Percentiles rank a stretch among this genome's conserved stretches.
Conservation (phyloP, 306 rosid species). For the Delonix regia region DNA sequence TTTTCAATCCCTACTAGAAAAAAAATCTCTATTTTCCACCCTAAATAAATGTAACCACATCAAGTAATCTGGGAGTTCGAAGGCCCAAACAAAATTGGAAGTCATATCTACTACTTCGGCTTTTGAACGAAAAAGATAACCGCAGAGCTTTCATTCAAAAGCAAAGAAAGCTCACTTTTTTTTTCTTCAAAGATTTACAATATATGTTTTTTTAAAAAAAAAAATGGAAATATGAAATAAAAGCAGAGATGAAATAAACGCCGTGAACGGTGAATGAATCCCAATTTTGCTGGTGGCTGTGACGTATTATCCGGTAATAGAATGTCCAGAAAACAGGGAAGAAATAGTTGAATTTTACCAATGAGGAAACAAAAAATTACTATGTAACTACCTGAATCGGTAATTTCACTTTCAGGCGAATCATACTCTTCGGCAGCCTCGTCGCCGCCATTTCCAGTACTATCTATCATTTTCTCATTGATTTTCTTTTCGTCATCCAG, state of each 20-base stretch:
- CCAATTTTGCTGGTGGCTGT: background rate
- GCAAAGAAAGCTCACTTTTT: background rate
- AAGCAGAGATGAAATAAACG: background rate
- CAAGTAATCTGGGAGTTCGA: background rate
- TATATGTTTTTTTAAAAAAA: background rate
- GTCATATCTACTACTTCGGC: background rate
- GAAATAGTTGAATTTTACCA: background rate
- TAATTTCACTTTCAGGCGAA: conserved; percentile 74
- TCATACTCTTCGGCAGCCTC: conserved; percentile 63
- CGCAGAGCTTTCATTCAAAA: background rate
- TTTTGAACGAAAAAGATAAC: background rate
- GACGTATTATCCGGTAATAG: background rate
- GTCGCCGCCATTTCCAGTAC: conserved; percentile 38
- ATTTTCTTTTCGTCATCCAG: conserved; percentile 30
- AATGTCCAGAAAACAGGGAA: background rate
- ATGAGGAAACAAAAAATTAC: background rate
- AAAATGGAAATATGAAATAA: background rate
- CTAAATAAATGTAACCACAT: background rate
- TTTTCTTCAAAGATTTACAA: background rate
- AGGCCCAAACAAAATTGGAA: background rate
- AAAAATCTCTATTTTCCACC: background rate
- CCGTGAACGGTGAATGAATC: background rate
- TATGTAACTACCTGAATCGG: conserved; percentile 78
- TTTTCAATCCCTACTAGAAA: background rate
- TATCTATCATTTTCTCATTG: conserved; percentile 42